Percentiles rank a stretch among this genome's conserved stretches.
phyloP scores from a whole-genome alignment of 2,329 filamentous ascomycete genomes.

The Aspergillus sp. region DNA sequence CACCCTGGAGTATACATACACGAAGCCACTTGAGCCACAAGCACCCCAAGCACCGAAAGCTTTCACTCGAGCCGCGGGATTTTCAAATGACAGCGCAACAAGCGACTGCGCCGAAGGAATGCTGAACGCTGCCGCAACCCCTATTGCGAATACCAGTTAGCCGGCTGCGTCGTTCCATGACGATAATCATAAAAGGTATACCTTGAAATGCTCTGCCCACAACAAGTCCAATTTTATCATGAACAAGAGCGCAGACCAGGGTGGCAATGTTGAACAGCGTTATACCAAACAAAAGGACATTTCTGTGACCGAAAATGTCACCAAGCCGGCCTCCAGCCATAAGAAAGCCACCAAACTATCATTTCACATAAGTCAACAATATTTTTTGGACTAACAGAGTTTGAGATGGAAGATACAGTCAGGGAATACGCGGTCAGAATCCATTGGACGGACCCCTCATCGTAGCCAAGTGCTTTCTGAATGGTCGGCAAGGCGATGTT shows the following conservation, averaged over 20 bases:
- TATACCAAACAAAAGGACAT: not conserved
- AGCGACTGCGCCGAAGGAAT: not conserved
- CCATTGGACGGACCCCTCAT: not conserved
- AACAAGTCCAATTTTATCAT: not conserved
- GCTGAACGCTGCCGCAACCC: not conserved
- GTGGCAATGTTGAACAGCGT: not conserved
- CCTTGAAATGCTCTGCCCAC: not conserved
- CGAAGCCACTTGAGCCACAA: not conserved
- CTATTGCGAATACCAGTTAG: not conserved
- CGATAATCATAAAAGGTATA: not conserved
- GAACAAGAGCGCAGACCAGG: not conserved
- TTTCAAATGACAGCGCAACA: not conserved
- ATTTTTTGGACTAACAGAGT: not conserved
- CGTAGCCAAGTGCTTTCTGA: not conserved
- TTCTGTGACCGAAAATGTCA: not conserved
- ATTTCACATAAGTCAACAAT: not conserved
- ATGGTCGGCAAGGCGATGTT: not conserved
- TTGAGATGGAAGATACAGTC: not conserved
- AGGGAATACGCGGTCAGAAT: not conserved
- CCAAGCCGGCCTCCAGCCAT: not conserved
- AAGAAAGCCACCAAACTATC: constrained; percentile 1
- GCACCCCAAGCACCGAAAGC: not conserved
- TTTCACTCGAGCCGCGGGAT: not conserved
- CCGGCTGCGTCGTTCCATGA: not conserved
- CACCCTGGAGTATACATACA: no score